Conservation (phyloP, 345 rosid species). For the Combretum micranthum region DNA sequence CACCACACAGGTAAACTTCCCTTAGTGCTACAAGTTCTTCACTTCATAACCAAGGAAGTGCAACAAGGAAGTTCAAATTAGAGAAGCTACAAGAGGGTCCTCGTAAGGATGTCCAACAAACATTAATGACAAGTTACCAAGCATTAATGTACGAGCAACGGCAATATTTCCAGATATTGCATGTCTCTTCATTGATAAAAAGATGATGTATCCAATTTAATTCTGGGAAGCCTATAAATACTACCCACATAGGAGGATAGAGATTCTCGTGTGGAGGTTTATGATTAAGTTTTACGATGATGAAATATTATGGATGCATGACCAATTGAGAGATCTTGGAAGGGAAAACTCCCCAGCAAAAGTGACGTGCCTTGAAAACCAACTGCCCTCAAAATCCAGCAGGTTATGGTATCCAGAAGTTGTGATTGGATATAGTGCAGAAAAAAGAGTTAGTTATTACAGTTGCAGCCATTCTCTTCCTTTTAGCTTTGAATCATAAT, state of each 20-base stretch:
- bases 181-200: neutral
- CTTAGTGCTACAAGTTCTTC: neutral
- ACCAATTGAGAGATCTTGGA: no score
- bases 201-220: neutral
- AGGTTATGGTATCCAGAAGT: no score
- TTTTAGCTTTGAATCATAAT: no score
- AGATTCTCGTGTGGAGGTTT: neutral
- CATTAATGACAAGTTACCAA: no score
- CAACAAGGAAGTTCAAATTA: neutral
- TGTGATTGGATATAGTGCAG: no score
- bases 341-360: no score
- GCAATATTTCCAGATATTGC: neutral
- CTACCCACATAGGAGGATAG: no score
- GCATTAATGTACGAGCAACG: neutral
- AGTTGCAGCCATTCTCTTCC: no score
- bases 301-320: constrained; percentile 2
- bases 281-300: neutral
- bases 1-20: no score
- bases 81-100: neutral
- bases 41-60: neutral
- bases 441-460: no score
- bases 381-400: no score
- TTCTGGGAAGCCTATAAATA: constrained; percentile 1
- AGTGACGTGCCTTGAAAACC: no score
- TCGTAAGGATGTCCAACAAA: neutral